Conservation (phyloP, 768 basidiomycete species). For the Boletus sp. region DNA sequence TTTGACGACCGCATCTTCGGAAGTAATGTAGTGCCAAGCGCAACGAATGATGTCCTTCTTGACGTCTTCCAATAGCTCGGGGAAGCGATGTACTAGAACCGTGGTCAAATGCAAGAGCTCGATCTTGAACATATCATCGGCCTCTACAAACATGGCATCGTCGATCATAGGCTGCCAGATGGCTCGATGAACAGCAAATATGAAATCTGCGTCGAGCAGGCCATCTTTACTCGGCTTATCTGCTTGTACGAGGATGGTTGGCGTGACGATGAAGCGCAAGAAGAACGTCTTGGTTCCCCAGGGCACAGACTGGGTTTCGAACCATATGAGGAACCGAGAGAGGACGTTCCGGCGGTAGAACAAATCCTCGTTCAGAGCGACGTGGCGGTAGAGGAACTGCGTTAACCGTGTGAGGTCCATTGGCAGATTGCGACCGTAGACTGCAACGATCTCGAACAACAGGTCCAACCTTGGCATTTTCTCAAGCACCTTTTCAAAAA, state of each 20-base stretch:
- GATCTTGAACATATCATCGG: constrained; percentile 85
- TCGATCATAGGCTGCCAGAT: constrained; percentile 83
- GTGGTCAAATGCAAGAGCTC: constrained; percentile 90
- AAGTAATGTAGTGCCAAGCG: constrained; percentile 85
- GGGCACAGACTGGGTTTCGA: constrained; percentile 58
- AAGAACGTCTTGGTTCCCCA: constrained; percentile 79
- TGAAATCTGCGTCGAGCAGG: constrained; percentile 69
- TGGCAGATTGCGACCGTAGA: constrained; percentile 77
- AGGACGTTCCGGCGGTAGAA: constrained; percentile 80
- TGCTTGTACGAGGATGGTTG: constrained; percentile 78
- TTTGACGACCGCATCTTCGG: constrained; percentile 87
- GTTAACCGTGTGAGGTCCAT: constrained; percentile 78
- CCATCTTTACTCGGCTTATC: constrained; percentile 52
- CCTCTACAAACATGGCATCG: constrained; percentile 46
- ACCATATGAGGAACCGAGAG: constrained; percentile 83
- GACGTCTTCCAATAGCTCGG: constrained; percentile 72
- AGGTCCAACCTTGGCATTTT: constrained; percentile 80
- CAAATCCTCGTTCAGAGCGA: constrained; percentile 68
- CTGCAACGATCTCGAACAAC: constrained; percentile 80
- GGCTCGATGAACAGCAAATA: constrained; percentile 64
- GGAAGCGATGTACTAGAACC: constrained; percentile 81
- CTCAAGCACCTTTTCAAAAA: constrained; percentile 74
- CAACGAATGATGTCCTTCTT: constrained; percentile 93
- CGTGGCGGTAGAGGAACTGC: constrained; percentile 84
- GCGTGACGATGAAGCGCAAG: constrained; percentile 83